Evolutionary conservation across 306 rosid genomes (phyloP).

Genomic region (Neltuma alba): DNA sequence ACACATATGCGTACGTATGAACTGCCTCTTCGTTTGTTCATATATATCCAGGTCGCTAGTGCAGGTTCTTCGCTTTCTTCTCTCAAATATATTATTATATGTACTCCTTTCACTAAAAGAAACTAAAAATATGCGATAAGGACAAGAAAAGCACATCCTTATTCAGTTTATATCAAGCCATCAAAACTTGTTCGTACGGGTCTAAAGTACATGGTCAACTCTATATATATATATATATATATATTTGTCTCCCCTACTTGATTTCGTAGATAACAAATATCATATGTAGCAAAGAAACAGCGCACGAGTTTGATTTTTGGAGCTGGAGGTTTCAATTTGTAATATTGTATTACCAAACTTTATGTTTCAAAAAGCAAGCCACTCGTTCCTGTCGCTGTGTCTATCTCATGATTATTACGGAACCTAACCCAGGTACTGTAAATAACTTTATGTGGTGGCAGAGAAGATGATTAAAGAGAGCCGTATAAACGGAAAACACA

Average conservation of each 20-base stretch:
- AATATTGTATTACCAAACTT: background rate
- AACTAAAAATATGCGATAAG: background rate
- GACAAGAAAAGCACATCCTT: background rate
- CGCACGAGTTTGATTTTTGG: background rate
- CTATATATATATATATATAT: too few species aligned
- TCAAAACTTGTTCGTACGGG: background rate
- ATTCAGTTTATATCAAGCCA: background rate
- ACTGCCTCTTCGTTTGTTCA: background rate
- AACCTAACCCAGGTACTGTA: background rate
- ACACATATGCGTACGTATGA: background rate
- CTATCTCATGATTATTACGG: background rate
- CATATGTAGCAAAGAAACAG: background rate
- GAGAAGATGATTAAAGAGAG: background rate
- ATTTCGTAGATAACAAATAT: background rate
- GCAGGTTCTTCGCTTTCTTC: background rate
- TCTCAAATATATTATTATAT: background rate
- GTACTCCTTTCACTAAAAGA: background rate
- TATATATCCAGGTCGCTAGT: background rate
- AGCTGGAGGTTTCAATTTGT: background rate
- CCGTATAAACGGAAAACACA: too few species aligned
- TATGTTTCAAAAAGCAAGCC: background rate
- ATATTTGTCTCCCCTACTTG: background rate
- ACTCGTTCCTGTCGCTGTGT: background rate
- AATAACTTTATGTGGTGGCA: background rate
- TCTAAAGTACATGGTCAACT: too few species aligned